Percentiles rank a stretch among this genome's conserved stretches.
phyloP scores from a whole-genome alignment of 139 green algal species.

The Picochlorum sp. region DNA sequence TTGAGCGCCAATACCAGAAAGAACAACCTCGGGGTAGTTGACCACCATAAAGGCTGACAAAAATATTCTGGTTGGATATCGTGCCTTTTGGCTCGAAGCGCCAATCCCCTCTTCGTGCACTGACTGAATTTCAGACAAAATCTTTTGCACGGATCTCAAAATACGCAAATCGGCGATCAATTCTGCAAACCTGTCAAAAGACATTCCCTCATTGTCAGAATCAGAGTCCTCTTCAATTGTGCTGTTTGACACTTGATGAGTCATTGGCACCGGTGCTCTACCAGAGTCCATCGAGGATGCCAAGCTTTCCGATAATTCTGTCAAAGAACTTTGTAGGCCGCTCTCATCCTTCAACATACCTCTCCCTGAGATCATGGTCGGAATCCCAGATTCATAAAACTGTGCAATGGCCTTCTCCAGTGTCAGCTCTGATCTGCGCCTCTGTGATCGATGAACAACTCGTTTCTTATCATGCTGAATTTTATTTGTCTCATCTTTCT shows the following conservation, averaged over 20 bases:
- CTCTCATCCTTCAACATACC: too few relatives aligned
- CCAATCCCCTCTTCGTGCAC: constrained; percentile 7
- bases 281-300: not conserved
- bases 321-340: not conserved
- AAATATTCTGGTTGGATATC: constrained; percentile 78
- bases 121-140: constrained; percentile 56
- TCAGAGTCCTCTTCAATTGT: not conserved
- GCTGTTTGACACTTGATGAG: not conserved
- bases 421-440: not conserved
- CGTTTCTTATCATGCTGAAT: not conserved
- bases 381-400: constrained; percentile 1
- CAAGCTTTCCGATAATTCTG: not conserved
- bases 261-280: not conserved
- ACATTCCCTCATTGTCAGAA: not conserved
- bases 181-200: constrained; percentile 62
- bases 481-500: not conserved
- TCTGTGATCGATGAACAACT: too few relatives aligned
- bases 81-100: not conserved
- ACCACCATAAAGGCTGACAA: constrained; percentile 84
- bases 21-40: constrained; percentile 51
- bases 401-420: not conserved
- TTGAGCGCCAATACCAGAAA: constrained; percentile 35
- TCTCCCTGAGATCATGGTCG: not conserved
- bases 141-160: constrained; percentile 35
- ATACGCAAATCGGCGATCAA: constrained; percentile 44